Conservation (phyloP, 768 basidiomycete species). For the Trametes punicea region DNA sequence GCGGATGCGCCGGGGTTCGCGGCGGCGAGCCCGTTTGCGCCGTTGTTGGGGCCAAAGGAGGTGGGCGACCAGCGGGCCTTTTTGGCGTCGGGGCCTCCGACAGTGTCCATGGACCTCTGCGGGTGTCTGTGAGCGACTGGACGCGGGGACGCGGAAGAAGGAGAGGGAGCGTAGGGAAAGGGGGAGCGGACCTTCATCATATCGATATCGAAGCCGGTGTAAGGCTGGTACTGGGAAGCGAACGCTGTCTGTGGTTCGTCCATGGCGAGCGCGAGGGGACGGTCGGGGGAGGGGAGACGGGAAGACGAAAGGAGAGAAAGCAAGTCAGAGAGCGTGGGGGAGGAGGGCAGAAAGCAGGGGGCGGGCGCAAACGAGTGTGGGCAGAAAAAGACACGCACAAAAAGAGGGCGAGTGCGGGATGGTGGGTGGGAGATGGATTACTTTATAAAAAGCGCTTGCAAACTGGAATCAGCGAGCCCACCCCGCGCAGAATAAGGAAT, state of each 20-base stretch:
- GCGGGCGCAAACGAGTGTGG: conserved; percentile 30
- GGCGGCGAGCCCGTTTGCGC: conserved; percentile 40
- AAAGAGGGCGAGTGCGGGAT: conserved; percentile 23
- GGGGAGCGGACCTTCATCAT: conserved; percentile 77
- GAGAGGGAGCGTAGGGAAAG: neutral
- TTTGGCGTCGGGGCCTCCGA: conserved; percentile 81
- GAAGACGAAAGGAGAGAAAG: conserved; percentile 44
- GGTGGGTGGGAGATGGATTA: conserved; percentile 18
- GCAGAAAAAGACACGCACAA: conserved; percentile 26
- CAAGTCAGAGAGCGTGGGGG: conserved; percentile 54
- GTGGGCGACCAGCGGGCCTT: conserved; percentile 88
- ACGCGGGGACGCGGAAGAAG: neutral
- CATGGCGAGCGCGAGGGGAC: conserved; percentile 40
- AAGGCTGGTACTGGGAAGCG: conserved; percentile 63
- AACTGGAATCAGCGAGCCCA: conserved; percentile 20
- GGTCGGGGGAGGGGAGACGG: conserved; percentile 35
- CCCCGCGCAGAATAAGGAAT: conserved; percentile 20
- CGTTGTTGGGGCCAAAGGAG: conserved; percentile 38
- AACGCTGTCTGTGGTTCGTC: conserved; percentile 74
- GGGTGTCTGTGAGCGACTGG: neutral
- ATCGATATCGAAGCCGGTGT: conserved; percentile 73
- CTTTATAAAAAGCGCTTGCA: conserved; percentile 22
- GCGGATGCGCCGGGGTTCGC: conserved; percentile 40
- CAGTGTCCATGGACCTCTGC: conserved; percentile 84
- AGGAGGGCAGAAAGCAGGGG: conserved; percentile 13